Evolutionary conservation across 2,329 filamentous ascomycete genomes (phyloP), one percentile per base, ranked within the genome.

Genomic region (Venturia nashicola): DNA sequence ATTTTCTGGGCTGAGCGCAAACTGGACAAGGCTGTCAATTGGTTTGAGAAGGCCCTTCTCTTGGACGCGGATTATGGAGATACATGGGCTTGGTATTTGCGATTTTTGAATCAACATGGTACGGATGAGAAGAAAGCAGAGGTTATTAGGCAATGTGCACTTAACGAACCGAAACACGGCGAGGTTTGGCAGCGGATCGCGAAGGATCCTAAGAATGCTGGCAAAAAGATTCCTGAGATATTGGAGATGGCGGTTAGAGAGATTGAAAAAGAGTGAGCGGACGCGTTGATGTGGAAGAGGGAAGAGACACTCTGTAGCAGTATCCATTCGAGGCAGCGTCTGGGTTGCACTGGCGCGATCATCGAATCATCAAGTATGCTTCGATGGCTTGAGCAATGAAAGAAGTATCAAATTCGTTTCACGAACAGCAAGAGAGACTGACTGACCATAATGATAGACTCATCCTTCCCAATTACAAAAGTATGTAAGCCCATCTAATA

Each of bases 71-170:
- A 97, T 73, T 78, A 86, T 61, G 94, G 94, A 61, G 95, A 99
- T 77, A 89, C 86, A 12, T 99, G 95, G 95, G 93, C 91, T 23
- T 99, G 93, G 93, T 99, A 97, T 75, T 94, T 91, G 75, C 92
- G 93, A 75, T 99, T 97, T 74, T 72, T 97, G 68, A 74, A 86
- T 68, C 90, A 97, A 79, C 92, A 99, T 76, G 95, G 94, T 11
- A 97, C 91, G 5, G 87, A 91, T 72, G 93, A 96, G 79, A 99
- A 97, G 86, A 82, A 88, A 71, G 83, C 80, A 39, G 94, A 97
- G 72, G 88, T 97, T 40, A 74, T 96, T 6, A 80, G 80, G 65
- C 96, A 96, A 77, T 92, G 90, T 69, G 80, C 89, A 40, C 77
- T 88, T 60, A 92, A 86, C 65, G 94, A 97, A 75, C 95, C 95